These are phyloP conservation scores for Ophiostoma pallidulum DNA, from an alignment of 2,329 filamentous ascomycete genomes.

Conservation along the genomic window DNA sequence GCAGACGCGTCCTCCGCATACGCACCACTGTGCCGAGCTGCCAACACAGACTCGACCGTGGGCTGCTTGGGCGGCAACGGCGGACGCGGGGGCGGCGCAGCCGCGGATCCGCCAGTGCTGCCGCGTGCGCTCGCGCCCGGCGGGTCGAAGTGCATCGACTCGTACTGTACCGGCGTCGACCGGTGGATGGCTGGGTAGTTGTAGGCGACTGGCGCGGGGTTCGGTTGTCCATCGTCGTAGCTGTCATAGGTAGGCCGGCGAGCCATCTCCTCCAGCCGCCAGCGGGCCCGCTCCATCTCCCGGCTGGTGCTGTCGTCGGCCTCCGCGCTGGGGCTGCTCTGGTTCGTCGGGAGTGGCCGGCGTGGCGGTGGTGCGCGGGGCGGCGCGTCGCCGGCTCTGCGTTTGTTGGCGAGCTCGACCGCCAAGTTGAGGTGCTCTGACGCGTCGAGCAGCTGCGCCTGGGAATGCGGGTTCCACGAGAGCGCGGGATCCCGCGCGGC, in stretches of 20 bases:
- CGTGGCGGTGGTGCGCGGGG: neutral
- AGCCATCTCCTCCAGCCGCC: constrained; percentile 29
- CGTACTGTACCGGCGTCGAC: constrained; percentile 39
- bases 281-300: constrained; percentile 46
- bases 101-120: too few relatives aligned
- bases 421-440: constrained; percentile 65
- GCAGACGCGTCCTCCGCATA: neutral
- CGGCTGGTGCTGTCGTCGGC: constrained; percentile 22
- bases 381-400: too few relatives aligned
- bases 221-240: constrained; percentile 18
- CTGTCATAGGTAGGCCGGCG: constrained; percentile 21
- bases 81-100: constrained; percentile 14
- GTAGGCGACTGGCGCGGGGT: constrained; percentile 27
- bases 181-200: constrained; percentile 49
- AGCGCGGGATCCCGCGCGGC: constrained; percentile 54
- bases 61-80: constrained; percentile 30
- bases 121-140: too few relatives aligned
- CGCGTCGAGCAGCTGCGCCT: constrained; percentile 55
- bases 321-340: constrained; percentile 21
- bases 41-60: neutral
- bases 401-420: constrained; percentile 63
- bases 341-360: neutral
- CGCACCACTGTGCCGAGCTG: too few relatives aligned
- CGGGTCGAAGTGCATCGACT: constrained; percentile 25
- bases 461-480: constrained; percentile 28